A percentile compares a stretch with the other conserved stretches of the same genome.
These are phyloP conservation scores for Fraxinus sp. DNA, from an alignment of 305 asterid species.

Conservation along the genomic window DNA sequence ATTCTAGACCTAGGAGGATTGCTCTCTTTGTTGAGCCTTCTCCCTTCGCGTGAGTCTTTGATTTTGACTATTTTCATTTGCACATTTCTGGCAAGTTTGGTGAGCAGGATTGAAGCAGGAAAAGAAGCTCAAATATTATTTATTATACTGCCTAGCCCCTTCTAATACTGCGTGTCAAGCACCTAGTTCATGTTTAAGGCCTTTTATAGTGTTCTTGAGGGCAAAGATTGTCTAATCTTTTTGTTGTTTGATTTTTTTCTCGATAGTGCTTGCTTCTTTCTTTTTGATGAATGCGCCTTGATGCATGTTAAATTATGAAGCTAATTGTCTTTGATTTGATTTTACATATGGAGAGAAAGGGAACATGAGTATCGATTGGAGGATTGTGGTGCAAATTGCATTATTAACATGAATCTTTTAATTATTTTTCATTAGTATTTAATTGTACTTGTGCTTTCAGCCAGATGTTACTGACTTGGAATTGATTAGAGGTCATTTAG, in stretches of 20 bases:
- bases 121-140: neutral
- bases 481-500: neutral
- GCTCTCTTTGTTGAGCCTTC: constrained; percentile 98
- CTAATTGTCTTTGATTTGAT: neutral
- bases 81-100: constrained; percentile 10
- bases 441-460: neutral
- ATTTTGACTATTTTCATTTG: neutral
- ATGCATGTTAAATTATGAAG: neutral
- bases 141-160: neutral
- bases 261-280: neutral
- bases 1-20: constrained; percentile 75
- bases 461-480: neutral
- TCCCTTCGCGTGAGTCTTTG: constrained; percentile 84
- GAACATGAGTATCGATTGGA: neutral
- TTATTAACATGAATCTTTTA: neutral
- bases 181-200: neutral
- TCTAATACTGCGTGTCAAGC: neutral
- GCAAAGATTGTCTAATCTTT: neutral
- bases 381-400: constrained; percentile 18
- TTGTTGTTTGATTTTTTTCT: constrained; percentile 7
- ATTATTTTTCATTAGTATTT: neutral
- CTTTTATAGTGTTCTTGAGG: constrained; percentile 5
- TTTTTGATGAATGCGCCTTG: constrained; percentile 1
- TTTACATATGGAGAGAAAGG: neutral
- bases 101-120: neutral